A percentile compares a stretch with the other conserved stretches of the same genome.
Conservation (phyloP, 805 yeast genomes). For the Candida endomychidarum region DNA sequence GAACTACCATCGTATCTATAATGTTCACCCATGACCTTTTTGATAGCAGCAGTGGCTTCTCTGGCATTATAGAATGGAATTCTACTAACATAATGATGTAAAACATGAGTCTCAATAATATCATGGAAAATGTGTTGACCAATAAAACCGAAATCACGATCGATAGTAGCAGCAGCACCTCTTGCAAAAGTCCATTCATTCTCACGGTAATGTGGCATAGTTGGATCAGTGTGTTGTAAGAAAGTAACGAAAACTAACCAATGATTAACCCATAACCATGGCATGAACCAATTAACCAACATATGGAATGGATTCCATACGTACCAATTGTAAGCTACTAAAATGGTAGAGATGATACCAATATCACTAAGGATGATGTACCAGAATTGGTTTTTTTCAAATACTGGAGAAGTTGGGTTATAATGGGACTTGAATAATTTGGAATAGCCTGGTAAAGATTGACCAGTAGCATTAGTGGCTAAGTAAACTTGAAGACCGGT, state of each 20-base stretch:
- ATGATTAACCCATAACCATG: conserved; percentile 60
- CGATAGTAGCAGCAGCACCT: conserved; percentile 68
- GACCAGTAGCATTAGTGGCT: conserved; percentile 58
- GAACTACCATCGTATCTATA: conserved; percentile 50
- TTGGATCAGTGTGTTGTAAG: conserved; percentile 61
- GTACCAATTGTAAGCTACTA: conserved; percentile 54
- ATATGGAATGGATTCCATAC: conserved; percentile 51
- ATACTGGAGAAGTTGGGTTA: conserved; percentile 54
- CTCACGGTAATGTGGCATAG: conserved; percentile 58
- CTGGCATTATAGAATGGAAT: conserved; percentile 58
- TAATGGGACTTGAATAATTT: conserved; percentile 49
- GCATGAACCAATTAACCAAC: conserved; percentile 55
- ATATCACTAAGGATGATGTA: conserved; percentile 54
- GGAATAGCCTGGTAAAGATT: conserved; percentile 41
- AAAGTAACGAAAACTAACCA: conserved; percentile 66
- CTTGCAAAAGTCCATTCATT: conserved; percentile 62
- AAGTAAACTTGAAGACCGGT: conserved; percentile 56
- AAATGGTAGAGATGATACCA: conserved; percentile 47
- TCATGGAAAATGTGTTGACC: conserved; percentile 60
- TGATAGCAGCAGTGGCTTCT: conserved; percentile 52
- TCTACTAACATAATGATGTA: conserved; percentile 55
- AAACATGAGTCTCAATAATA: conserved; percentile 57
- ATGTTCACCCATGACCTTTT: conserved; percentile 52
- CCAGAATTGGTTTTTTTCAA: conserved; percentile 56
- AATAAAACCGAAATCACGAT: conserved; percentile 58